Evolutionary conservation across 139 green algal genomes (phyloP), one percentile per base, ranked within the genome.

Genomic region (Spirogloea muscicola): DNA sequence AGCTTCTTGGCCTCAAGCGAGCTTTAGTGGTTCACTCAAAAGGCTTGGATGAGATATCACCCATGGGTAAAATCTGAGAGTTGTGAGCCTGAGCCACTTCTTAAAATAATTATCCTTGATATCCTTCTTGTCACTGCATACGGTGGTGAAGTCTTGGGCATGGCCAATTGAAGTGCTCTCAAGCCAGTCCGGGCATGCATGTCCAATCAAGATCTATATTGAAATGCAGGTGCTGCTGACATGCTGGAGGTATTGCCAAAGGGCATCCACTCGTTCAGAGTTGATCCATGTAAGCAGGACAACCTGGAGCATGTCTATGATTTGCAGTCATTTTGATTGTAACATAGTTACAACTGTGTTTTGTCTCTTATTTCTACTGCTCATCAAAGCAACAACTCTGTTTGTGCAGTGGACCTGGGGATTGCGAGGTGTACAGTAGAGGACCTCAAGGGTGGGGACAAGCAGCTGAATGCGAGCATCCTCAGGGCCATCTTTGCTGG

Each of bases 11-110:
- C 46, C 87, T 90, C 59, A 82, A 90, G 67, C 91, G 93, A 68
- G 90, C 93, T 40, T 86, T 99, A 65, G 91, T 99, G 60, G 94
- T 99, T 48, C 92, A 98, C 88, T 63, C 68, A 16, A 85, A 87
- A 73, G 94, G 94, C 0, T 83, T 99, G 72, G 94, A 99, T 80
- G 94, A 99, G 90, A 87, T 99, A 27, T 98, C 94, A 0, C 94
- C 94, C 55, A 91, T 96, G 87, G 92, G 88, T 0, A 78, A 39
- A 39, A 10, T 10, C 10, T 16, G 16, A 16, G 10, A 52, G 43
- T 52, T n/a, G 10, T 10, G 16, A 52, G 43, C n/a, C n/a, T n/a
- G n/a, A n/a, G n/a, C n/a, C n/a, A n/a, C n/a, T n/a, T n/a, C n/a
- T n/a, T n/a, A n/a, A n/a, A n/a, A n/a, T n/a, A n/a, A n/a, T n/a